phyloP scores from a whole-genome alignment of 2,329 filamentous ascomycete species.

The Ceratocystis lukuohia region DNA sequence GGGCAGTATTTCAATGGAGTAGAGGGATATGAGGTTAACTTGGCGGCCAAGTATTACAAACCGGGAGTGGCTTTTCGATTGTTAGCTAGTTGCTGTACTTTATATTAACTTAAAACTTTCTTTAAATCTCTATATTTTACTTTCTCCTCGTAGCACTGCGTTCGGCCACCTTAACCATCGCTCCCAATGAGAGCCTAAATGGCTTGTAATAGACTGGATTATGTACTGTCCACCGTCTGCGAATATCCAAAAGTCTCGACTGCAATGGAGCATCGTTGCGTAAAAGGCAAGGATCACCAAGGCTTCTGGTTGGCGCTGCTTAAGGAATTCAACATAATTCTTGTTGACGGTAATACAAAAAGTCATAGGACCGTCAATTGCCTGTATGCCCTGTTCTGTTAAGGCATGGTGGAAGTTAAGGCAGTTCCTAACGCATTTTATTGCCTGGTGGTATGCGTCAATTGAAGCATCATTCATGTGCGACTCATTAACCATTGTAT shows the following conservation, averaged over 20 bases:
- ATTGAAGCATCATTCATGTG: neutral
- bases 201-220: slow-evolving; percentile 22
- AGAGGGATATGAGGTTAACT: neutral
- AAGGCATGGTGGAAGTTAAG: neutral
- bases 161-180: slow-evolving; percentile 23
- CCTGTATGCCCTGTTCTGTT: neutral
- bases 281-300: slow-evolving; percentile 31
- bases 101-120: neutral
- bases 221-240: slow-evolving; percentile 25
- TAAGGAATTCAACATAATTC: slow-evolving; percentile 28
- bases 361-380: neutral
- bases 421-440: neutral
- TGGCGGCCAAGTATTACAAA: neutral
- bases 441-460: neutral
- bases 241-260: slow-evolving; percentile 27
- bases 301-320: slow-evolving; percentile 29
- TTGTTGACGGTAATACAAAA: neutral
- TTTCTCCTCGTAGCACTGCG: neutral
- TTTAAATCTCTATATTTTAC: neutral
- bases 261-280: slow-evolving; percentile 30
- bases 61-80: neutral
- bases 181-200: slow-evolving; percentile 26
- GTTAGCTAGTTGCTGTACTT: neutral
- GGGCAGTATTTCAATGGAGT: neutral
- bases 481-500: neutral